A percentile compares a stretch with the other conserved stretches of the same genome.
Conservation (phyloP, 495 filamentous ascomycete species). For the Aspergillus carlsbadensis region DNA sequence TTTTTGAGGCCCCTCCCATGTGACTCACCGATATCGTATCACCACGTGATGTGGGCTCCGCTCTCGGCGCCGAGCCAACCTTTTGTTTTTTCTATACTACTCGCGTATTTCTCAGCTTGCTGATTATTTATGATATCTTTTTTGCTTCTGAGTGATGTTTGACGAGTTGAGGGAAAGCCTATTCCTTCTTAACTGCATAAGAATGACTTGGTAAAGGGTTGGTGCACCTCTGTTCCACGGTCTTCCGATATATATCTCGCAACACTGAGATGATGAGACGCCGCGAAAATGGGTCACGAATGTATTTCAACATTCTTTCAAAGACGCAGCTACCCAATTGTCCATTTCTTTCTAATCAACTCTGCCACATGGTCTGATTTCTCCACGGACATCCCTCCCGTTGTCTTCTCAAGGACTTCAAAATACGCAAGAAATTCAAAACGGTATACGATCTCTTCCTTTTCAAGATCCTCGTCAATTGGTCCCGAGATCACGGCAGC, state of each 20-base stretch:
- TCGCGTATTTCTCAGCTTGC: neutral
- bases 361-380: neutral
- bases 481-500: constrained; percentile 1
- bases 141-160: no score
- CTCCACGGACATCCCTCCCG: neutral
- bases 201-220: no score
- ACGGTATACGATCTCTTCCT: neutral
- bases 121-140: no score
- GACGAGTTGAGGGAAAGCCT: no score
- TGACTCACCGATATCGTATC: constrained; percentile 13
- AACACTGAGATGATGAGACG: no score
- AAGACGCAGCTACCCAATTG: neutral
- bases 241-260: no score
- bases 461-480: neutral
- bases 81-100: neutral
- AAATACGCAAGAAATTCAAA: constrained; percentile 2
- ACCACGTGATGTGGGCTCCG: neutral
- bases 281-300: no score
- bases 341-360: neutral
- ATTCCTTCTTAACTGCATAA: no score
- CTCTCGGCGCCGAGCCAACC: neutral
- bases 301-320: neutral
- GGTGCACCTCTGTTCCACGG: no score
- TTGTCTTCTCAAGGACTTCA: neutral
- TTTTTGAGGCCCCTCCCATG: constrained; percentile 11